Conservation (phyloP, 306 rosid genomes). For the Phaseolus lunatus region DNA sequence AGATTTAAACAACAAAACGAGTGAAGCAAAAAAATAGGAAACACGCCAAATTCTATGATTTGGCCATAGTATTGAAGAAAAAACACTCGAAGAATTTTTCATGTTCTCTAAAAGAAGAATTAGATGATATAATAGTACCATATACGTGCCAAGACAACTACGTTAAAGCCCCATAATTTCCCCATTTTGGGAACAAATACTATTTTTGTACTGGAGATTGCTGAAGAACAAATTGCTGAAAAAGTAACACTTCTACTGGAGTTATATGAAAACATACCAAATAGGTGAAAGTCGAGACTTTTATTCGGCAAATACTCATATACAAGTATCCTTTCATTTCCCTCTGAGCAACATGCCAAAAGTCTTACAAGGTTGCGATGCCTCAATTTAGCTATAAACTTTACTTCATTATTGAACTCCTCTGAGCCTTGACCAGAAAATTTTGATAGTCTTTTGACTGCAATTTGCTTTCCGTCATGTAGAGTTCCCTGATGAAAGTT, state of each 20-base stretch:
- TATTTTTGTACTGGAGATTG: too few species aligned
- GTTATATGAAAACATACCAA: slow-evolving; percentile 4
- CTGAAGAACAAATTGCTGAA: too few species aligned
- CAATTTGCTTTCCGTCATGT: slow-evolving; percentile 53
- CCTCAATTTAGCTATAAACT: background rate
- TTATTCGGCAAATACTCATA: slow-evolving; percentile 21
- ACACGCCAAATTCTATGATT: too few species aligned
- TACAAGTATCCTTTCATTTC: slow-evolving; percentile 17
- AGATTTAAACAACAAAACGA: background rate
- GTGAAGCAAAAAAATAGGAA: background rate
- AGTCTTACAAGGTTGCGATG: slow-evolving; percentile 23
- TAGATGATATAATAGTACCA: too few species aligned
- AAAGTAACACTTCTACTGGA: too few species aligned
- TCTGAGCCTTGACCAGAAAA: slow-evolving; percentile 57
- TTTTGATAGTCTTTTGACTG: slow-evolving; percentile 62
- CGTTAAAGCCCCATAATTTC: too few species aligned
- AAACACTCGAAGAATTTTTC: too few species aligned
- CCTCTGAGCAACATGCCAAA: slow-evolving; percentile 23
- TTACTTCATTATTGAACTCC: slow-evolving; percentile 19
- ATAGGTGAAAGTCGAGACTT: slow-evolving; percentile 34
- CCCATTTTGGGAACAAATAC: too few species aligned
- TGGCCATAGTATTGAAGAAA: too few species aligned
- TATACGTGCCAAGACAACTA: too few species aligned
- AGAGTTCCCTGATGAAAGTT: slow-evolving; percentile 52
- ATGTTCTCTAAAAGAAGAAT: too few species aligned